Conservation (phyloP, 495 filamentous ascomycete genomes). For the Tuber brumale region DNA sequence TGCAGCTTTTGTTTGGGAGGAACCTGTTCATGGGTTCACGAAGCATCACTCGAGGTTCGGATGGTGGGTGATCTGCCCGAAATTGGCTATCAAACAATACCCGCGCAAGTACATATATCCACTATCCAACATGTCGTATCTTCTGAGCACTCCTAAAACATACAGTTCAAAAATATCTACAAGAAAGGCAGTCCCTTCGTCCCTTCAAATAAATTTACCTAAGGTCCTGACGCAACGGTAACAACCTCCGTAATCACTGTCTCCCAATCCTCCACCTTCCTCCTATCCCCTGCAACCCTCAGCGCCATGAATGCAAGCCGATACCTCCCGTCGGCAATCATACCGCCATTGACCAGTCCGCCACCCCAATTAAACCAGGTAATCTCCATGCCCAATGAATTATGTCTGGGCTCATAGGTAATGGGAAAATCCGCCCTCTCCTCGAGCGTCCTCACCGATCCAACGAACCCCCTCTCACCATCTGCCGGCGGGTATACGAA, state of each 20-base stretch:
- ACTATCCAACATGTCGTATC: background rate
- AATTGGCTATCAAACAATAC: background rate
- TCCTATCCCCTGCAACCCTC: conserved; percentile 27
- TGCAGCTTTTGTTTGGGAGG: background rate
- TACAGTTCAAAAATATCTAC: background rate
- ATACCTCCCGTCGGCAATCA: conserved; percentile 47
- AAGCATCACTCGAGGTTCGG: background rate
- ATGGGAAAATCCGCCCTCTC: conserved; percentile 42
- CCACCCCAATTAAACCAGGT: conserved; percentile 46
- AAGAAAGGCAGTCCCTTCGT: background rate
- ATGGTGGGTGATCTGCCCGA: background rate
- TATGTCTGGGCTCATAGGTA: conserved; percentile 43
- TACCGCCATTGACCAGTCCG: conserved; percentile 44
- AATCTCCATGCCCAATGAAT: conserved; percentile 15
- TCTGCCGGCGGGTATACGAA: conserved; percentile 43
- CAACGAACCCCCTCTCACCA: conserved; percentile 40
- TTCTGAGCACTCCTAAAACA: background rate
- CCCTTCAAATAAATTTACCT: background rate
- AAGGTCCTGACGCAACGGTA: conserved; percentile 10
- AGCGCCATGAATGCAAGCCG: conserved; percentile 37
- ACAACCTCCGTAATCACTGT: conserved; percentile 28
- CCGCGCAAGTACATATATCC: background rate
- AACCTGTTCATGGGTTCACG: background rate
- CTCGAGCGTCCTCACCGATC: conserved; percentile 44
- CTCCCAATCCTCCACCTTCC: conserved; percentile 28